Base-by-base conservation (phyloP, 169 alveolate genomes). In the Theileria parva region DNA sequence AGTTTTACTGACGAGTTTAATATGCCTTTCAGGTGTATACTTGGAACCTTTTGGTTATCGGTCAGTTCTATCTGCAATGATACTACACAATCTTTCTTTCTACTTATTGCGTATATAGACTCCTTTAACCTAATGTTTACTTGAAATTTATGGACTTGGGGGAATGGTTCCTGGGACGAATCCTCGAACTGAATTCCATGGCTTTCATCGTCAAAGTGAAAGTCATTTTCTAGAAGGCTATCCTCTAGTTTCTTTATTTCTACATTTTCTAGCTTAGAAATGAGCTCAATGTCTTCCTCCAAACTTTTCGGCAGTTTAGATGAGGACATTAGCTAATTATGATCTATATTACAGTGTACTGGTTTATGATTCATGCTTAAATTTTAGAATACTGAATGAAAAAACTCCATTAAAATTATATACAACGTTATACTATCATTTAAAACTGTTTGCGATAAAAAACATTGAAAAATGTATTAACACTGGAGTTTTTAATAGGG, bases 151-250 rank as follows among this genome's bases (percentile, higher is more conserved):
- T 79, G 65, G 60, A 30, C 59, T 55, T 8, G 25, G 12, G 39
- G 19, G 0, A n/a, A 1, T 7, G 19, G 1, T n/a, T 61, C 64
- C 0, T 51, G 66, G 8, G 37, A 57, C 23, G 88, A 69, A 30
- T 37, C 84, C 64, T 81, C 88, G 57, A 81, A 81, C 13, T 21
- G 67, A 21, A 81, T 61, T 25, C 67, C 67, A 15, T 57, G 53
- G 27, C 73, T 27, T 50, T 63, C 86, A 37, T 78, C 86, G n/a
- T 59, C 80, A 8, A 32, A 76, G 63, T 11, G 44, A n/a, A 8
- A 19, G 34, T 57, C 66, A 25, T 57, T 57, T 57, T 17, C 66
- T 8, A 21, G n/a, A 21, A 57, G 34, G 15, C 88, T 79, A 8
- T 57, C 80, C 17, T 74, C 88, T 21, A 72, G 19, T 37, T 71